Percentiles rank a stretch among this genome's conserved stretches.
phyloP scores from a whole-genome alignment of 192 early-diverging fungal species.

The Coemansia biformis region DNA sequence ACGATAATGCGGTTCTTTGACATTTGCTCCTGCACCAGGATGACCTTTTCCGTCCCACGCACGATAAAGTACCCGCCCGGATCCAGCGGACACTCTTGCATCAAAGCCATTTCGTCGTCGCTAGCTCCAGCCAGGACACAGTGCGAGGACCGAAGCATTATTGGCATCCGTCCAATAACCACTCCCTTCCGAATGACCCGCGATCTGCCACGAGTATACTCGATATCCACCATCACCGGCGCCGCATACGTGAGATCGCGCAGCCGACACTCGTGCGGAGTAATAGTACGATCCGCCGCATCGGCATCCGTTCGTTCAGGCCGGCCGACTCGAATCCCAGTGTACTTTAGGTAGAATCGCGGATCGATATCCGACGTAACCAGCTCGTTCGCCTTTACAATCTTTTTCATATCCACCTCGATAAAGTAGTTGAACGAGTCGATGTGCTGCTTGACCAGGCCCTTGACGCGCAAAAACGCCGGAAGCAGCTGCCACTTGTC shows the following conservation, averaged over 20 bases:
- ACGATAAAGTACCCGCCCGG: slow-evolving; percentile 98
- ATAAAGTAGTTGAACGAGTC: slow-evolving; percentile 99
- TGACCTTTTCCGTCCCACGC: slow-evolving; percentile 93
- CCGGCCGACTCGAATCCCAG: slow-evolving; percentile 75
- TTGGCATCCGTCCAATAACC: slow-evolving; percentile 88
- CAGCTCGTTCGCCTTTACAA: slow-evolving; percentile 84
- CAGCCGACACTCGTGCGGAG: slow-evolving; percentile 94
- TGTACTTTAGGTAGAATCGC: slow-evolving; percentile 86
- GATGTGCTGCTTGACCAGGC: slow-evolving; percentile 97
- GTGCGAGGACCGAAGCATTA: slow-evolving; percentile 86
- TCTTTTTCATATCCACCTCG: slow-evolving; percentile 89
- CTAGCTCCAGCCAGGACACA: slow-evolving; percentile 75
- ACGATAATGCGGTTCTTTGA: slow-evolving; percentile 98
- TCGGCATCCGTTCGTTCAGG: slow-evolving; percentile 78
- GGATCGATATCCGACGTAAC: slow-evolving; percentile 92
- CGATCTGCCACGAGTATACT: slow-evolving; percentile 80
- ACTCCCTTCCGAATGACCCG: slow-evolving; percentile 76
- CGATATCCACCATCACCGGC: slow-evolving; percentile 86
- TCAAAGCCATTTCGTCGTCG: slow-evolving; percentile 76
- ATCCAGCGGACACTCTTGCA: slow-evolving; percentile 94
- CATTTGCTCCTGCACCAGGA: slow-evolving; percentile 97
- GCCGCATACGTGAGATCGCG: slow-evolving; percentile 94
- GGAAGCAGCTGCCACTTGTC: slow-evolving; percentile 99
- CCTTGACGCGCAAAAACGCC: slow-evolving; percentile 94
- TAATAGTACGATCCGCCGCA: slow-evolving; percentile 65